A percentile compares a stretch with the other conserved stretches of the same genome.
Evolutionary conservation across 192 early-diverging fungal species (phyloP).

Genomic region (Entomortierella parvispora): DNA sequence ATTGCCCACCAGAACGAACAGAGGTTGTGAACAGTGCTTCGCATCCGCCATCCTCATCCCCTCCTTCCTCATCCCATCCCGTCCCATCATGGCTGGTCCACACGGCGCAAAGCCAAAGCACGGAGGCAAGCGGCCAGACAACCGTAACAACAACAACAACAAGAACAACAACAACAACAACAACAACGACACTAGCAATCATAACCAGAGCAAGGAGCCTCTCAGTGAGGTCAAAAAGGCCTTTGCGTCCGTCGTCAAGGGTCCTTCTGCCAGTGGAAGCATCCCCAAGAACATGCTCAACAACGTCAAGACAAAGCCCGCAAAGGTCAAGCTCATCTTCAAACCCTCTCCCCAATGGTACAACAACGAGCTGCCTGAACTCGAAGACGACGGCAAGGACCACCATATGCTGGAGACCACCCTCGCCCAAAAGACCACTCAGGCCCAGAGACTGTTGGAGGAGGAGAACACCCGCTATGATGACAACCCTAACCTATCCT

Average conservation of each 20-base stretch:
- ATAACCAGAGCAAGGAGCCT: slow-evolving; percentile 8
- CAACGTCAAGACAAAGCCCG: slow-evolving; percentile 33
- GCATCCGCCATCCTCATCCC: not conserved
- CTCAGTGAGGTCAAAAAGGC: slow-evolving; percentile 48
- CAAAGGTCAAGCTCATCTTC: slow-evolving; percentile 35
- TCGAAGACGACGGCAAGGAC: slow-evolving; percentile 46
- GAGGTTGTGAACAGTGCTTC: not conserved
- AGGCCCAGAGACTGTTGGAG: slow-evolving; percentile 72
- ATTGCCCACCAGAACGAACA: not conserved
- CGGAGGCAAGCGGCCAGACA: slow-evolving; percentile 9
- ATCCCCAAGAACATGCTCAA: slow-evolving; percentile 50
- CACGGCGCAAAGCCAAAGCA: slow-evolving; percentile 11
- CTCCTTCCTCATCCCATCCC: not conserved
- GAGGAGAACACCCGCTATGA: slow-evolving; percentile 71
- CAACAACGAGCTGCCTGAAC: slow-evolving; percentile 12
- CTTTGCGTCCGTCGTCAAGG: slow-evolving; percentile 39
- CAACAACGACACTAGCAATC: not conserved
- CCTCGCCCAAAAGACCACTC: slow-evolving; percentile 42
- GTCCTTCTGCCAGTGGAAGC: slow-evolving; percentile 43
- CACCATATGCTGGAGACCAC: slow-evolving; percentile 43
- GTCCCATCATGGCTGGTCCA: slow-evolving; percentile 24
- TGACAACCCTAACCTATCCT: slow-evolving; percentile 66
- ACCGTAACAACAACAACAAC: slow-evolving; percentile 11
- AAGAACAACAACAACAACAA: slow-evolving; percentile 4
- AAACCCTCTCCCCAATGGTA: slow-evolving; percentile 46